Base-by-base conservation (phyloP, 495 filamentous ascomycete genomes). In the Podospora didyma region DNA sequence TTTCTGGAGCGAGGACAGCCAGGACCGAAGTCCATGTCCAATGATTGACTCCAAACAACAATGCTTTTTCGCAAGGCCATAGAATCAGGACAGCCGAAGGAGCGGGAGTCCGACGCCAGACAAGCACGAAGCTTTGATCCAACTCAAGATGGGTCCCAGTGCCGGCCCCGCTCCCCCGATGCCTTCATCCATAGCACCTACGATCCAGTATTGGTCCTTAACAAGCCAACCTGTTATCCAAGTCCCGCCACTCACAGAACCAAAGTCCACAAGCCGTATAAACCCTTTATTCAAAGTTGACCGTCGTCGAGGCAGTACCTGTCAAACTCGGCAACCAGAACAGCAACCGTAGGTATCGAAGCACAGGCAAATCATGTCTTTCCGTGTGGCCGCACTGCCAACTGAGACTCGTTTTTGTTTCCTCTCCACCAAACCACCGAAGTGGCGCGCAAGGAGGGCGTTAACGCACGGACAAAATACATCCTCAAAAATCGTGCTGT, bases 41-140 rank as follows among this genome's bases (percentile, higher is more conserved):
- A 64, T 39, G 56, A 31, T 49, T 49, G 45, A 53, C 24, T 37
- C 42, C 53, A 65, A 52, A 53, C 58, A 51, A 49, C 71, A 69
- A 69, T 63, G 51, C 53, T 49, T 51, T 62, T 34, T 54, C 42
- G 54, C 46, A 54, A 55, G 67, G 4, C 51, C 53, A 60, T 42
- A 54, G 42, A 37, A 60, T 51, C 22, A 31, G 46, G 14, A 57
- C 17, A 59, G 57, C 46, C 19, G 44, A 51, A 53, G 34, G 46
- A 57, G 57, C 63, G 63, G 56, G 61, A 56, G 37, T 49, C 65
- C 66, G 53, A 46, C 54, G 46, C 68, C 82, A 76, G 90, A 95
- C 89, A 94, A 92, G 91, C 82, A 71, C 91, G 75, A 89, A 85
- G 75, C 91, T 91, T 92, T 96, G 91, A 96, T 77, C 90, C 89